Base-by-base conservation (phyloP, 2,329 filamentous ascomycete species). In the Clonostachys chloroleuca region DNA sequence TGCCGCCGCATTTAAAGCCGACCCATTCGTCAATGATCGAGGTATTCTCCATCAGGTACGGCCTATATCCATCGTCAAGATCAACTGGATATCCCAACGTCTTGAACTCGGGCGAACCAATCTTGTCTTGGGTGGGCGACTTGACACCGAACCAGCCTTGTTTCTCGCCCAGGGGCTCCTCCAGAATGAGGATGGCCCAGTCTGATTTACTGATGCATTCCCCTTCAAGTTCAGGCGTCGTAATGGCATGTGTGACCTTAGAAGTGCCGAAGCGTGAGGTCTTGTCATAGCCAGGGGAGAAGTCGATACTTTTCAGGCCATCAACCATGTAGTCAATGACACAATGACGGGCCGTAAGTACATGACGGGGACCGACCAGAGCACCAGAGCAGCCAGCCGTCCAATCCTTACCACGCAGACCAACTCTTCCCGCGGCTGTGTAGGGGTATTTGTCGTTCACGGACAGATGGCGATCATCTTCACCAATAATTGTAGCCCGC, bases 181-280 rank as follows among this genome's bases (percentile, higher is more conserved):
- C 51, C n/a, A 60, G 51, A 40, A 61, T 49, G 40, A 59, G 49
- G 39, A 61, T 54, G 36, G 58, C 54, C 56, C 58, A 60, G 53
- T 61, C 59, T 13, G 50, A 47, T 48, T 55, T 54, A 44, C 42
- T 53, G 10, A 45, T 50, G 42, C 56, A 59, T 17, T 48, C 33
- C 10, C 18, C 33, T 9, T 42, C 42, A 41, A 41, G 44, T 18
- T 48, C 46, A 41, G 18, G 16, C 13, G 42, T 39, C 13, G 42
- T 34, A 36, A 48, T 13, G n/a, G 17, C 34, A 36, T 34, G 18
- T 17, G 42, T 44, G 33, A 48, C 46, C 13, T 13, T 14, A 7
- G n/a, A 42, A 30, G 30, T 34, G 18, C 47, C 51, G 40, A 52
- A 51, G 6, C 34, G 36, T 24, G 53, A 50, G 42, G 51, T 52